Conservation (phyloP, 352 stramenopile species). For the Globisporangium yorkense region DNA sequence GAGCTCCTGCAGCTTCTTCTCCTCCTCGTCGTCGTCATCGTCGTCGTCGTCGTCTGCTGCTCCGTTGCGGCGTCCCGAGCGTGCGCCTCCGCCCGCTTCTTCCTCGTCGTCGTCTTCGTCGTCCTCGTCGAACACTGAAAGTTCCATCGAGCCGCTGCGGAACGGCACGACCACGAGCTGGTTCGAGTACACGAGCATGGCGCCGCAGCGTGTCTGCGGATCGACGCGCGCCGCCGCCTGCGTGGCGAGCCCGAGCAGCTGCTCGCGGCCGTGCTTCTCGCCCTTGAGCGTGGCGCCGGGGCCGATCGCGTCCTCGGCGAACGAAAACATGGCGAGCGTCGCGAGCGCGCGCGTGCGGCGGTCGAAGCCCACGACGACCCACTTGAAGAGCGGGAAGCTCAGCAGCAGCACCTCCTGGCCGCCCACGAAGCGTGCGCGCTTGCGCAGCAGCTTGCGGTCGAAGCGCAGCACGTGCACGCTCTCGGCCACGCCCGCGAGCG, state of each 20-base stretch:
- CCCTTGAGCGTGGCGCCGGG: conserved; percentile 75
- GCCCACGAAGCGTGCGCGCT: conserved; percentile 65
- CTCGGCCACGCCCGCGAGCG: conserved; percentile 62
- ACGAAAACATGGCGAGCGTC: conserved; percentile 79
- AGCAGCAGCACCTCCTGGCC: conserved; percentile 75
- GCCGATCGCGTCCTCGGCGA: conserved; percentile 74
- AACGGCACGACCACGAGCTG: conserved; percentile 83
- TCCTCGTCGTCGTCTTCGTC: conserved; percentile 72
- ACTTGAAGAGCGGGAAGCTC: conserved; percentile 71
- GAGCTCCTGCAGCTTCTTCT: conserved; percentile 66
- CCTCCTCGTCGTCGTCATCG: conserved; percentile 76
- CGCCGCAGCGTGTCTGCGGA: conserved; percentile 68
- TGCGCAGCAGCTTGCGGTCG: conserved; percentile 51
- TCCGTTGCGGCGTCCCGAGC: conserved; percentile 5
- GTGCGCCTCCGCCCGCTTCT: conserved; percentile 11
- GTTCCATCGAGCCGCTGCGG: conserved; percentile 65
- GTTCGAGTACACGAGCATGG: conserved; percentile 80
- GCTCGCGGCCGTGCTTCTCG: conserved; percentile 67
- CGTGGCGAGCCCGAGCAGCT: conserved; percentile 63
- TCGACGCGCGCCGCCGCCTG: conserved; percentile 50
- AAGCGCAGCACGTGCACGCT: conserved; percentile 70
- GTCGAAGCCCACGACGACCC: conserved; percentile 78
- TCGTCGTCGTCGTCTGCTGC: conserved; percentile 22
- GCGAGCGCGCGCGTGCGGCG: conserved; percentile 32
- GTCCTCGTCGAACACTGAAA: conserved; percentile 77